Evolutionary conservation across 495 filamentous ascomycete genomes (phyloP), one percentile per base, ranked within the genome.

Genomic region (Cenococcum geophilum): DNA sequence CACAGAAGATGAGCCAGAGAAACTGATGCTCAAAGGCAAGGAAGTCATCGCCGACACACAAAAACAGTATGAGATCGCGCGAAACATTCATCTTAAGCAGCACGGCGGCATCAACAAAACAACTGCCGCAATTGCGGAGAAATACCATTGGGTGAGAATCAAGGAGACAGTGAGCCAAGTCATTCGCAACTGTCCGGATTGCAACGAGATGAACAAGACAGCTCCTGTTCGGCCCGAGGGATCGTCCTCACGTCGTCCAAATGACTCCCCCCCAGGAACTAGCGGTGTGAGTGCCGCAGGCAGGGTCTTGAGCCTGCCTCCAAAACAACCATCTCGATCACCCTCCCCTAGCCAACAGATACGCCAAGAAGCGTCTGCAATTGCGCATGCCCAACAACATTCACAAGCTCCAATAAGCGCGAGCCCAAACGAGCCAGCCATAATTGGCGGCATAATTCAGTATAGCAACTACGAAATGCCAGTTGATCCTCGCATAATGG

Each of bases 101-200:
- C 93, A 98, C 72, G 90, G 86, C 5, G 93, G 93, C 56, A 97
- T 98, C 75, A 98, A 98, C 79, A 97, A 96, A 75, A 97, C 92
- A 1, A 98, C 93, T 0, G 90, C 91, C 9, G 87, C 85, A 21
- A 96, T 98, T 64, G 91, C 93, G 1, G 87, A 96, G 72, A 87
- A 88, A 65, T 97, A 89, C 68, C 93, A 97, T 71, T 98, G 93
- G 93, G 92, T 95, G n/a, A 82, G 93, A 35, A 97, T 98, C 76
- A 98, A 97, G 72, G 92, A 97, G 72, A 97, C 92, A 0, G 93
- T 96, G 58, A 92, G 87, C 70, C 83, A 89, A 64, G 92, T 96
- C 70, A 96, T 98, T 76, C 86, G 87, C 61, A 91, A 93, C 61
- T 98, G 93, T 73, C 74, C 84, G 1, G 84, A 96, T 69, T 98